Evolutionary conservation across 495 filamentous ascomycete genomes (phyloP).

Genomic region (Hypomontagnella submonticulosa): DNA sequence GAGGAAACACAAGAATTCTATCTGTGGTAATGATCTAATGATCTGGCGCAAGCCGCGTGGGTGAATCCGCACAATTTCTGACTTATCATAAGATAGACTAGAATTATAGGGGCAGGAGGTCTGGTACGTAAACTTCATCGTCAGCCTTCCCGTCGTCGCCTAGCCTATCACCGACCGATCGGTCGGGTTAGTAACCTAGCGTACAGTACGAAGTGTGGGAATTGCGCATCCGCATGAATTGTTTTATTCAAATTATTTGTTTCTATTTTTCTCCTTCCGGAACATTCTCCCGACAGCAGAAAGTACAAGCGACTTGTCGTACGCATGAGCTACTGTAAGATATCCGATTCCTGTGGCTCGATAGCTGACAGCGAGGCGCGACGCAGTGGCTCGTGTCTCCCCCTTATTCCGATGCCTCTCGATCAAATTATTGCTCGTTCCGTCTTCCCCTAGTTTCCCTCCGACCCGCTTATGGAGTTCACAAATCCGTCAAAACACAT

Average conservation of each 20-base stretch:
- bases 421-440: constrained; percentile 43
- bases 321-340: constrained; percentile 15
- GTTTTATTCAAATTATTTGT: constrained; percentile 11
- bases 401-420: constrained; percentile 34
- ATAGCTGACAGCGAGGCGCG: constrained; percentile 37
- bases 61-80: constrained; percentile 7
- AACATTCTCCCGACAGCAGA: constrained; percentile 4
- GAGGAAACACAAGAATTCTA: neutral
- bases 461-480: constrained; percentile 45
- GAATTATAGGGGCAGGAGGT: neutral
- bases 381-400: constrained; percentile 33
- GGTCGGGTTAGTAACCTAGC: neutral
- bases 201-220: neutral
- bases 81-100: constrained; percentile 2
- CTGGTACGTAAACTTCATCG: constrained; percentile 19
- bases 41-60: constrained; percentile 15
- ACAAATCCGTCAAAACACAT: constrained; percentile 27
- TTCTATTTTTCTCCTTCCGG: constrained; percentile 9
- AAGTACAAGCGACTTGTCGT: constrained; percentile 18
- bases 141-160: constrained; percentile 24
- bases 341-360: constrained; percentile 40
- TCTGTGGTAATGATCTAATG: constrained; percentile 13
- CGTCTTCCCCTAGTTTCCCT: constrained; percentile 45
- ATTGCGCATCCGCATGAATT: neutral
- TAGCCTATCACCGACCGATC: constrained; percentile 5